Evolutionary conservation across 1,139 yeast genomes (phyloP).

Genomic region (Yamadazyma trypodendri): DNA sequence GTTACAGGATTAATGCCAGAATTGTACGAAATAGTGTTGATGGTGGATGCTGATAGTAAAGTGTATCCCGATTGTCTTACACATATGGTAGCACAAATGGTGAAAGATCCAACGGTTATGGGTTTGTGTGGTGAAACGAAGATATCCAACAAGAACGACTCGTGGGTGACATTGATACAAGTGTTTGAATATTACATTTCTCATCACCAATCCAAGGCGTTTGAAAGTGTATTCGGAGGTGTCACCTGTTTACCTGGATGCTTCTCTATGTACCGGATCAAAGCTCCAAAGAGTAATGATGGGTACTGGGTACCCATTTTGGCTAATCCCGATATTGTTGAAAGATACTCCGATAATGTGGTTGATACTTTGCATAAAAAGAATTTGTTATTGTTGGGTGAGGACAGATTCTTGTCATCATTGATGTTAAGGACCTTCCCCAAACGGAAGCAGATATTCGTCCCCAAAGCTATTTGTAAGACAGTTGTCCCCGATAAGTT

Average conservation of each 20-base stretch:
- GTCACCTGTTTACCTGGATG: slow-evolving; percentile 98
- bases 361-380: slow-evolving; percentile 86
- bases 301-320: slow-evolving; percentile 97
- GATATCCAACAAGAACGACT: slow-evolving; percentile 78
- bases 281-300: slow-evolving; percentile 85
- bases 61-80: slow-evolving; percentile 88
- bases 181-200: slow-evolving; percentile 95
- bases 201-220: slow-evolving; percentile 95
- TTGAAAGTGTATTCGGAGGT: slow-evolving; percentile 94
- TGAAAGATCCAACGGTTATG: slow-evolving; percentile 85
- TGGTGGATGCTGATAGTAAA: slow-evolving; percentile 98
- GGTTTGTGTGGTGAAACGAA: slow-evolving; percentile 98
- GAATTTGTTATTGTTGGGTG: slow-evolving; percentile 86
- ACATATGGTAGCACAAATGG: slow-evolving; percentile 93
- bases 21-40: slow-evolving; percentile 77
- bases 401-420: slow-evolving; percentile 85
- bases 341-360: slow-evolving; percentile 87
- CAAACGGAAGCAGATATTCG: slow-evolving; percentile 85
- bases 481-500: slow-evolving; percentile 88
- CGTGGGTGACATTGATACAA: slow-evolving; percentile 95
- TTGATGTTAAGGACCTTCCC: slow-evolving; percentile 94
- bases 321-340: slow-evolving; percentile 95
- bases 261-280: slow-evolving; percentile 92
- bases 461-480: slow-evolving; percentile 94
- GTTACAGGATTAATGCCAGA: slow-evolving; percentile 88